Evolutionary conservation across 257 asterid genomes (phyloP).

Genomic region (Mentha longifolia): DNA sequence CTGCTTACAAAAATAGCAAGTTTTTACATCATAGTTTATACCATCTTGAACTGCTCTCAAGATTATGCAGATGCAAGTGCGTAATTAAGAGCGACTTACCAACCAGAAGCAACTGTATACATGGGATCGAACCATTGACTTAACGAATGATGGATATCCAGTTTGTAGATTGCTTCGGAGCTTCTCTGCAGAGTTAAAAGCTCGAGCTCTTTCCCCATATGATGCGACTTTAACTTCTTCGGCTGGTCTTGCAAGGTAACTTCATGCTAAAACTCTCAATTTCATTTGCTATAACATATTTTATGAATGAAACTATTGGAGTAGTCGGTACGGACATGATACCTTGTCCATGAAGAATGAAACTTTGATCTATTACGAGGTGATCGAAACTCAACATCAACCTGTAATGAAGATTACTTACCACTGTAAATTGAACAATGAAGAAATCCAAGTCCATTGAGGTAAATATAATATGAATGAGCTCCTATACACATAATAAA

Average conservation of each 20-base stretch:
- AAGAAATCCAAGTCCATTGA: neutral
- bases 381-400: conserved; percentile 53
- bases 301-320: neutral
- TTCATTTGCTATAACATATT: conserved; percentile 21
- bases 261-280: conserved; percentile 31
- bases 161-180: conserved; percentile 61
- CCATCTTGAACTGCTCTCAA: neutral
- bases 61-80: conserved; percentile 7
- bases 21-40: neutral
- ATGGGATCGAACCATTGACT: conserved; percentile 89
- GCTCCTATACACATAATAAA: neutral
- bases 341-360: conserved; percentile 81
- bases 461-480: neutral
- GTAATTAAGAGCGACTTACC: conserved; percentile 55
- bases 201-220: conserved; percentile 57
- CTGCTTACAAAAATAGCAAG: conserved; percentile 39
- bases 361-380: conserved; percentile 62
- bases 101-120: conserved; percentile 97
- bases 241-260: conserved; percentile 82
- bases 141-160: conserved; percentile 68
- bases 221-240: conserved; percentile 81
- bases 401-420: conserved; percentile 40
- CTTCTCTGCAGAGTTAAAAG: conserved; percentile 66
- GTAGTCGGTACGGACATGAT: neutral
- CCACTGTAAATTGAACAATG: conserved; percentile 12